Evolutionary conservation across 2,329 filamentous ascomycete genomes (phyloP), one percentile per base, ranked within the genome.

Genomic region (Leptosphaerulina australis): DNA sequence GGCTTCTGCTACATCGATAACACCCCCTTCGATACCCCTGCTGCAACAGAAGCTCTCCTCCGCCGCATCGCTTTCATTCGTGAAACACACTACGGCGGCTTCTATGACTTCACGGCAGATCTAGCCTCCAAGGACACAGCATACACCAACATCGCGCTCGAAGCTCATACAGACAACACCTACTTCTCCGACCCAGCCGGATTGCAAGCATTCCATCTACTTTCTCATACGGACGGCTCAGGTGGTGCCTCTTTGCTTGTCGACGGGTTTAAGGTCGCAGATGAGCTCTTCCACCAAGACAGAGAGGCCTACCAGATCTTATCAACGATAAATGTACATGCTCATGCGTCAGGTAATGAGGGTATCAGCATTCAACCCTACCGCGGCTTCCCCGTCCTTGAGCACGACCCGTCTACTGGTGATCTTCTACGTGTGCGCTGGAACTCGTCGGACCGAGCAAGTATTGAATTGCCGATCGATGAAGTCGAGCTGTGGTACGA

Each of bases 121-220:
- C 82, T 97, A 18, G 87, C 90, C 21, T 88, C 88, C 67, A 92
- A 92, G 58, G 91, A 96, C 66, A 95, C 90, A 1, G 91, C 91
- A 3, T 99, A 97, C 76, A 97, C 93, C 1, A 91, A 88, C 63
- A 80, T 94, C 40, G 86, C 86, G 1, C 82, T 99, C 2, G 84
- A 85, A 15, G 87, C 89, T 0, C 94, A 99, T 73, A 97, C 93
- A 1, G 94, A 99, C 74, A 97, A 85, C 5, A 96, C 93, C 1
- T 97, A 99, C 74, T 97, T 97, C 75, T 91, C 85, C 17, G 93
- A 97, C 56, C 93, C 94, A 0, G 87, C 90, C 2, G 91, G 93
- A 8, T 81, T 99, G 25, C 94, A 99, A 71, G 86, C 94, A 20
- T 95, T 99, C 73, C 94, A 99, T 68, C 79, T 97, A 36, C 82